Conservation (phyloP, 768 basidiomycete species). For the Hygrophorus pudorinus region DNA sequence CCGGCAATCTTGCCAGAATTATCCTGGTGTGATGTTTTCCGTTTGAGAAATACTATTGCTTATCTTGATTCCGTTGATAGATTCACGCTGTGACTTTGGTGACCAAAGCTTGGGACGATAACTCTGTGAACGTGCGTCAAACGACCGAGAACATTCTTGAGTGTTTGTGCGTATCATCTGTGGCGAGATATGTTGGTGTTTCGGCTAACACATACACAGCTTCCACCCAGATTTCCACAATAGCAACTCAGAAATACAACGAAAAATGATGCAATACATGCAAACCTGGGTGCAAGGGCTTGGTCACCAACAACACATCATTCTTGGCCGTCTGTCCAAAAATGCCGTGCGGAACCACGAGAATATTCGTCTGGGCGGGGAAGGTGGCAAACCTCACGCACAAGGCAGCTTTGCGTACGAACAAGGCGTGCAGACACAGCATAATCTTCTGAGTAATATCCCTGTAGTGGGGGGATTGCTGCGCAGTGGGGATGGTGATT, state of each 20-base stretch:
- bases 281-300: slow-evolving; percentile 47
- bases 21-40: slow-evolving; percentile 40
- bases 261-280: slow-evolving; percentile 68
- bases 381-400: slow-evolving; percentile 35
- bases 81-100: slow-evolving; percentile 58
- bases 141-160: slow-evolving; percentile 55
- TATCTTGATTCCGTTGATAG: slow-evolving; percentile 19
- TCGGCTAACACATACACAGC: slow-evolving; percentile 22
- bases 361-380: slow-evolving; percentile 51
- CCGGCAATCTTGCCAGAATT: slow-evolving; percentile 61
- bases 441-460: slow-evolving; percentile 36
- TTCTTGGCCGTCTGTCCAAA: slow-evolving; percentile 51
- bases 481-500: too few relatives aligned
- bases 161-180: slow-evolving; percentile 41
- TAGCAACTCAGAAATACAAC: slow-evolving; percentile 51
- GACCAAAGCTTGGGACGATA: slow-evolving; percentile 76
- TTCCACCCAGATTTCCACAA: slow-evolving; percentile 84
- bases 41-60: neutral
- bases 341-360: slow-evolving; percentile 61
- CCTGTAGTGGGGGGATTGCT: neutral
- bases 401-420: slow-evolving; percentile 39
- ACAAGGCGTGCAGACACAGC: slow-evolving; percentile 38
- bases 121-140: slow-evolving; percentile 42
- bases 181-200: neutral
- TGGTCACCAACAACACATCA: slow-evolving; percentile 34